A percentile compares a stretch with the other conserved stretches of the same genome.
Evolutionary conservation across 345 rosid genomes (phyloP).

Genomic region (Schrenkiella parvula): DNA sequence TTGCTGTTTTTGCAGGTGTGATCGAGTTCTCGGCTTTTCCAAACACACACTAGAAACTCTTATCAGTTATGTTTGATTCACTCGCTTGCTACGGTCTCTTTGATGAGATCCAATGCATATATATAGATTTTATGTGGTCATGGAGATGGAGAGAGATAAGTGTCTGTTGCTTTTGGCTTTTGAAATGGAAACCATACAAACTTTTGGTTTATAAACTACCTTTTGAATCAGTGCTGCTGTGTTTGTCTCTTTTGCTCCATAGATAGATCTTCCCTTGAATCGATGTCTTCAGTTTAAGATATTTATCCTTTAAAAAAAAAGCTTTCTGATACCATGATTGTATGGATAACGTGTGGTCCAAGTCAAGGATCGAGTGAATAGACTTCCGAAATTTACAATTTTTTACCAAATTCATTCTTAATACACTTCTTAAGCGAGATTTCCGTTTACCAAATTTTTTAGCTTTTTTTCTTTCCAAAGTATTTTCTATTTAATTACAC

Average conservation of each 20-base stretch:
- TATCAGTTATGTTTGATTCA: not conserved
- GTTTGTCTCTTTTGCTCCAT: not conserved
- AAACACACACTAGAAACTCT: conserved; percentile 4
- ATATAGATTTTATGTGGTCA: conserved; percentile 14
- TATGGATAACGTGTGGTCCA: not conserved
- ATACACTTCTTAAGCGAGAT: not conserved
- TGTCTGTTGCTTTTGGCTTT: not conserved
- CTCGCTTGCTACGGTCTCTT: not conserved
- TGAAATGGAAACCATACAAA: conserved; percentile 1
- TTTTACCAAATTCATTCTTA: no score
- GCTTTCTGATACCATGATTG: not conserved
- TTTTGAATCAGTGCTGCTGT: not conserved
- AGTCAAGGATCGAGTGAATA: not conserved
- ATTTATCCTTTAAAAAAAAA: no score
- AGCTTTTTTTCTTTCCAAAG: no score
- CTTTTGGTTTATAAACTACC: not conserved
- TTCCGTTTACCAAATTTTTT: not conserved
- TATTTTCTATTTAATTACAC: no score
- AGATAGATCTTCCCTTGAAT: not conserved
- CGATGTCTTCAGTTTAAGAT: not conserved
- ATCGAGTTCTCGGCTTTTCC: conserved; percentile 8
- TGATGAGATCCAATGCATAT: conserved; percentile 2
- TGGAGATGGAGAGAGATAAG: not conserved
- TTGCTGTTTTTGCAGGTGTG: conserved; percentile 24
- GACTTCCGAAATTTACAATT: no score